phyloP scores from a whole-genome alignment of 495 filamentous ascomycete genomes.

The Penicillium coffeae region DNA sequence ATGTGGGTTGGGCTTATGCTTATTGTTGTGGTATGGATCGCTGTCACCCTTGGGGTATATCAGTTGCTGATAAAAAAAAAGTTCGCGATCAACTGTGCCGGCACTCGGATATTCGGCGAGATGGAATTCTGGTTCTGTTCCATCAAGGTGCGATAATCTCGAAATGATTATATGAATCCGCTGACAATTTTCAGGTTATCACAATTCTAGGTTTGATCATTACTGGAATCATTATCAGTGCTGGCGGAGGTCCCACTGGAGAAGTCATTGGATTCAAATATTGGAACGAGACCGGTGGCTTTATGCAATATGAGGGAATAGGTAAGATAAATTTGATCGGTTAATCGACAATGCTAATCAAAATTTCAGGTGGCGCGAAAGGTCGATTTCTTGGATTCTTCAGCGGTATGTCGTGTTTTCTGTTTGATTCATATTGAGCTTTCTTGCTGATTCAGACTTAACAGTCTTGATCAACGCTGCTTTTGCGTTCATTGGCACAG shows the following conservation, averaged over 20 bases:
- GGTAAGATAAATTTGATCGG: slow-evolving; percentile 7
- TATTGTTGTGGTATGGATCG: slow-evolving; percentile 18
- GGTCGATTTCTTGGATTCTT: slow-evolving; percentile 16
- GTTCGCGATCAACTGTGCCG: slow-evolving; percentile 17
- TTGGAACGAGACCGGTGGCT: slow-evolving; percentile 22
- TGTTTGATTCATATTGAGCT: no score
- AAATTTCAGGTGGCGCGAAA: slow-evolving; percentile 13
- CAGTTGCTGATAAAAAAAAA: background rate
- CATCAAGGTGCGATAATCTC: slow-evolving; percentile 10
- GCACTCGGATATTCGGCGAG: slow-evolving; percentile 22
- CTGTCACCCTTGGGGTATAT: background rate
- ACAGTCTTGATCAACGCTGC: slow-evolving; percentile 15
- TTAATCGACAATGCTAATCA: background rate
- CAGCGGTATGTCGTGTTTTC: slow-evolving; percentile 12
- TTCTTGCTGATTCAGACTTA: background rate
- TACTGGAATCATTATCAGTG: slow-evolving; percentile 21
- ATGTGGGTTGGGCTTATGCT: slow-evolving; percentile 22
- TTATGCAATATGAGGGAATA: slow-evolving; percentile 18
- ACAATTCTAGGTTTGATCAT: slow-evolving; percentile 26
- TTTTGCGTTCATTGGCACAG: slow-evolving; percentile 14
- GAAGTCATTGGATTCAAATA: slow-evolving; percentile 28
- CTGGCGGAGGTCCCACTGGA: slow-evolving; percentile 37
- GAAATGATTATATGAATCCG: background rate
- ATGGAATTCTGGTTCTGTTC: slow-evolving; percentile 27
- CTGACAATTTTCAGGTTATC: slow-evolving; percentile 8